Evolutionary conservation across 306 rosid species (phyloP), one percentile per base, ranked within the genome.

Genomic region (Prunus campanulata): DNA sequence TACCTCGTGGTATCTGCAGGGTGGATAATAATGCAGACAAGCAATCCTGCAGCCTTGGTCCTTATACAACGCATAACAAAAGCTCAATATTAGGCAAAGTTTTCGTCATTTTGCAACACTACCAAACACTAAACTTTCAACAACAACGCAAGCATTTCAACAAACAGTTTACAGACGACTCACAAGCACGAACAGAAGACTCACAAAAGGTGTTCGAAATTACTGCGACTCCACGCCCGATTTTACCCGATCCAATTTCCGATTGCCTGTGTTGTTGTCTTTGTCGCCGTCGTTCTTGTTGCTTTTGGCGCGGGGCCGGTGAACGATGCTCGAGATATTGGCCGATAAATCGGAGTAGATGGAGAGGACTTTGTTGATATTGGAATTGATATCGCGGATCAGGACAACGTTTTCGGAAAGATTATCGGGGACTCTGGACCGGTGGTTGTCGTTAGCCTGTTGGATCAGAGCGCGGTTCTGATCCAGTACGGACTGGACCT

Each of bases 371-470:
- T 88, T 88, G 6, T 89, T 80, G 49, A 93, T 88, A 78, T 93
- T 93, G 14, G 91, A 89, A 48, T 93, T 93, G 48, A 93, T 86
- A 49, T 94, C 96, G 73, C 89, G 90, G 63, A 93, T 93, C 51
- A 93, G 71, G 15, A 89, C 83, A 2, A 93, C 96, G 79, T 91
- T 93, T 74, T 88, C 82, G 8, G 78, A 88, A 94, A 94, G 90
- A 74, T 91, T 90, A 74, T 84, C 89, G 0, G 87, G 84, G 27
- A 87, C 77, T 72, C 94, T 60, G 0, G 96, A 90, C 75, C 87
- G 94, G 57, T 94, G 98, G 51, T 94, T 94, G 61, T 94, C 90
- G 79, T 89, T 94, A 77, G 90, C 98, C 66, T 88, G 93, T 65
- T 89, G 96, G 79, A 94, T 91, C 80, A 94, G 77, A 1, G 47